Evolutionary conservation across 2,329 filamentous ascomycete species (phyloP), one percentile per base, ranked within the genome.

Genomic region (Hymenoscyphus albidus): DNA sequence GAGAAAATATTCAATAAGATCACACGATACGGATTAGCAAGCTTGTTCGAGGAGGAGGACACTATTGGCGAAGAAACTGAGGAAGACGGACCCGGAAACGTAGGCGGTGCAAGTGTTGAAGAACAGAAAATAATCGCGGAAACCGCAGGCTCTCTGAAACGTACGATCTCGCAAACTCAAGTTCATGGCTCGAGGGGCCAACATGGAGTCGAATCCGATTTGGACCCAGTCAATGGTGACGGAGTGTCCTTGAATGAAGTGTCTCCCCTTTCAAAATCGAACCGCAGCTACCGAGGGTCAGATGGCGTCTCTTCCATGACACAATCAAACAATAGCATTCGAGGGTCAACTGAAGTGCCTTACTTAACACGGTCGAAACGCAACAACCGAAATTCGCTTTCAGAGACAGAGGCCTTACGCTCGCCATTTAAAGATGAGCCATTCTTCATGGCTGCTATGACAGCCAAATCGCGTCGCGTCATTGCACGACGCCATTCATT

Each of bases 181-280:
- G 54, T 55, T 13, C 81, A 80, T 64, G 80, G 78, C 27, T 79
- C 77, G 69, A 84, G 84, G 42, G 87, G 87, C 83, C 79, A 81
- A 70, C 84, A 83, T 16, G 85, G 85, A 7, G 85, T 87, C 63
- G 81, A 80, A 2, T 77, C 88, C 44, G 82, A 88, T 70, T 78
- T 78, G 62, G 77, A 84, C 67, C 87, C 84, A 0, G 83, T 81
- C 58, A 81, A 76, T 27, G 18, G 14, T 27, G 44, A 51, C 10
- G 18, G 12, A 51, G 12, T 18, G 3, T 10, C 22, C 22, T 51
- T n/a, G 18, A 22, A 51, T 51, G 44, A 51, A 13, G 44, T n/a
- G 22, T 22, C 44, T 51, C 3, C 44, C 10, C 18, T 22, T n/a
- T 74, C 87, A n/a, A 83, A 87, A 67, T 78, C 18, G 58, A 32